Evolutionary conservation across 2,329 filamentous ascomycete species (phyloP).

Genomic region (Blumeria hordei): DNA sequence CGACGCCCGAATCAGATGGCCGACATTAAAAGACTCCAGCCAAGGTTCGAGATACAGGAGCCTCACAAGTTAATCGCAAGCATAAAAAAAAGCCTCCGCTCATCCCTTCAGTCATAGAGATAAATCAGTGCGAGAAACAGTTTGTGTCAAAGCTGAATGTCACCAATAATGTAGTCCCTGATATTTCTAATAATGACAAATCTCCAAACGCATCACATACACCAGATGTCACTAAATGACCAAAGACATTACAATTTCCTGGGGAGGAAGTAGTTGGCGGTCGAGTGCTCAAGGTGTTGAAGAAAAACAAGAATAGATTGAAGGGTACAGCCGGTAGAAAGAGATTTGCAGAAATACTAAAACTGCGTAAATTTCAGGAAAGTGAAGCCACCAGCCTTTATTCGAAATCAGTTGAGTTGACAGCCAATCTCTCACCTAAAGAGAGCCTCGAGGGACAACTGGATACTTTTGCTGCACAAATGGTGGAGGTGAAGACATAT

Average conservation of each 20-base stretch:
- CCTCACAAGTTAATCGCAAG: neutral
- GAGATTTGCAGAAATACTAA: neutral
- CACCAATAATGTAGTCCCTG: neutral
- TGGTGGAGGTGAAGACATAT: too few relatives aligned
- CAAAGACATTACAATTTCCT: neutral
- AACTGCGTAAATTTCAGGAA: neutral
- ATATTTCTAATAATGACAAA: neutral
- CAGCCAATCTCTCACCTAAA: neutral
- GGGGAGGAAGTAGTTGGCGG: neutral
- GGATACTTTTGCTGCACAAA: too few relatives aligned
- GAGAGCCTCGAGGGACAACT: too few relatives aligned
- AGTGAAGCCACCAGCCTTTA: neutral
- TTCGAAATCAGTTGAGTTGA: neutral
- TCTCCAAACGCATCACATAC: neutral
- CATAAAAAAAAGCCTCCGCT: neutral
- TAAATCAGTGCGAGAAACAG: neutral
- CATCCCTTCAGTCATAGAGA: neutral
- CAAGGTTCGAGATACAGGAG: neutral
- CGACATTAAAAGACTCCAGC: neutral
- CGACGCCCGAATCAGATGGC: neutral
- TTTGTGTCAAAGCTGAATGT: neutral
- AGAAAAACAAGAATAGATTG: neutral
- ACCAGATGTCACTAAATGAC: neutral
- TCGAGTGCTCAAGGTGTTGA: neutral
- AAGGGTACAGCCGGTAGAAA: neutral